phyloP scores from a whole-genome alignment of 768 basidiomycete genomes.

The Amylocystis lapponica region DNA sequence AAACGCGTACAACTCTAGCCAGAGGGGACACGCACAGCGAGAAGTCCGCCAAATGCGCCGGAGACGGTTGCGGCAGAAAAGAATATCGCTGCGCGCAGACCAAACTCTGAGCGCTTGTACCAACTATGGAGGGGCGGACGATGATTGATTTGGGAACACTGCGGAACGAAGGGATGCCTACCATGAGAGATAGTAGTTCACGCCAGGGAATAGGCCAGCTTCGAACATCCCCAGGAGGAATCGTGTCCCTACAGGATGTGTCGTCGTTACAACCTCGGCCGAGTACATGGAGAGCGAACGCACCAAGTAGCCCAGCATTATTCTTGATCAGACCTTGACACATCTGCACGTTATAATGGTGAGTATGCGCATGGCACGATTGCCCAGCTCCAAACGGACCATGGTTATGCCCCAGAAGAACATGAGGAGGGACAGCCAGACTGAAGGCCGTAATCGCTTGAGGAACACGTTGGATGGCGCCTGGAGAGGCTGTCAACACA shows the following conservation, averaged over 20 bases:
- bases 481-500: constrained; percentile 16
- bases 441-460: constrained; percentile 66
- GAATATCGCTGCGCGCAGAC: constrained; percentile 42
- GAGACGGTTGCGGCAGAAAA: constrained; percentile 66
- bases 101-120: constrained; percentile 75
- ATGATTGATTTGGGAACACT: not conserved
- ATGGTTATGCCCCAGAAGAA: constrained; percentile 70
- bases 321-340: constrained; percentile 67
- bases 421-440: constrained; percentile 76
- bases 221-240: constrained; percentile 73
- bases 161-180: constrained; percentile 21
- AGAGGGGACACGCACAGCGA: constrained; percentile 42
- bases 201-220: constrained; percentile 48
- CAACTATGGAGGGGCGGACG: constrained; percentile 35
- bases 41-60: constrained; percentile 76
- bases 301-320: constrained; percentile 63
- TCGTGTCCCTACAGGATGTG: constrained; percentile 44
- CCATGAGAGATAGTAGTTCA: constrained; percentile 72
- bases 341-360: constrained; percentile 38
- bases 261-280: not conserved
- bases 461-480: constrained; percentile 70
- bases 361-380: not conserved
- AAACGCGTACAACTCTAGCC: not conserved
- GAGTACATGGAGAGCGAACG: constrained; percentile 12
- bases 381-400: constrained; percentile 32